phyloP scores from a whole-genome alignment of 176 grass and related monocot genomes.

The Lolium perenne region DNA sequence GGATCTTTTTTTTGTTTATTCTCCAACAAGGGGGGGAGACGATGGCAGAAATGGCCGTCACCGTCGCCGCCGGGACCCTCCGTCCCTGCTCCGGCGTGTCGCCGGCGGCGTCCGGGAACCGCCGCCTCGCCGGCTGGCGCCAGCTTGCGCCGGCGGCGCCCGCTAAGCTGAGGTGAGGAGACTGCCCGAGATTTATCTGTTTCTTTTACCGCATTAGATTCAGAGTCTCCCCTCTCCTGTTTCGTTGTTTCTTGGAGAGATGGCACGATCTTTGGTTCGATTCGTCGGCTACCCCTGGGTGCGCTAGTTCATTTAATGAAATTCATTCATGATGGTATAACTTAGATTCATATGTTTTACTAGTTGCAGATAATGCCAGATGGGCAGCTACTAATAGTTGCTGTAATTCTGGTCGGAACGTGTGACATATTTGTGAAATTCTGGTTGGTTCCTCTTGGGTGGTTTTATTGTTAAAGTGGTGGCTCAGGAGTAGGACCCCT shows the following conservation, averaged over 20 bases:
- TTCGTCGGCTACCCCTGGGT: background rate
- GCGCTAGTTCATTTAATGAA: background rate
- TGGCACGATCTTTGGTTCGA: background rate
- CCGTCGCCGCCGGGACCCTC: slow-evolving; percentile 46
- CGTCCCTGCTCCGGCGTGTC: slow-evolving; percentile 54
- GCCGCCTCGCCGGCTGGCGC: slow-evolving; percentile 25
- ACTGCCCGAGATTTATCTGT: background rate
- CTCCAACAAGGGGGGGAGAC: slow-evolving; percentile 30
- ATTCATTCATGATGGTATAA: background rate
- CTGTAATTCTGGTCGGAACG: background rate
- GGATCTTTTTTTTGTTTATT: slow-evolving; percentile 2
- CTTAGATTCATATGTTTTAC: slow-evolving; percentile 22
- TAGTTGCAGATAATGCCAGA: background rate
- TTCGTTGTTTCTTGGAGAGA: background rate
- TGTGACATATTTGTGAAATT: slow-evolving; percentile 13
- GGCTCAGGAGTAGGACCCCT: too few species aligned
- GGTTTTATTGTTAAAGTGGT: background rate
- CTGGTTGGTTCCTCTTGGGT: slow-evolving; percentile 24
- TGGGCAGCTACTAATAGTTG: background rate
- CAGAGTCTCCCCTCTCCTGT: background rate
- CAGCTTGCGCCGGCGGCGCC: slow-evolving; percentile 36
- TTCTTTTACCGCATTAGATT: slow-evolving; percentile 7
- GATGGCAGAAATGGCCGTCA: slow-evolving; percentile 63
- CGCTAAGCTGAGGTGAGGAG: slow-evolving; percentile 65
- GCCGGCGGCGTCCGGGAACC: background rate